A percentile compares a stretch with the other conserved stretches of the same genome.
Conservation (phyloP, 179 eudicot species). For the Kewa caespitosa region DNA sequence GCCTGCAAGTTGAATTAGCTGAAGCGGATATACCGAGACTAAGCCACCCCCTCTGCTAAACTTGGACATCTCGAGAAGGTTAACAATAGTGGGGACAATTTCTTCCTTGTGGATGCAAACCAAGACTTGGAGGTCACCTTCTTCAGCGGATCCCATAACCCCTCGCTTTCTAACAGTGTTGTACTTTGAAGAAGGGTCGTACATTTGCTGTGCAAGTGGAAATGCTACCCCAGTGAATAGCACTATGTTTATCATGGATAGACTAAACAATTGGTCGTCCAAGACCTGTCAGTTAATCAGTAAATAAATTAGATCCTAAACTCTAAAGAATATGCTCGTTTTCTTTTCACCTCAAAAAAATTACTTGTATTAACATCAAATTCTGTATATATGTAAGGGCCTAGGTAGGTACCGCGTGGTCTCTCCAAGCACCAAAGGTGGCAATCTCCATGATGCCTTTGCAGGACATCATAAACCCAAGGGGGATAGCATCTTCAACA, state of each 20-base stretch:
- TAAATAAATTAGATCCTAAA: not conserved
- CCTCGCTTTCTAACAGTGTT: conserved; percentile 4
- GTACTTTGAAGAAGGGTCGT: conserved; percentile 33
- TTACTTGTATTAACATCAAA: not conserved
- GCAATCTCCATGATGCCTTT: conserved; percentile 43
- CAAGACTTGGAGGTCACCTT: conserved; percentile 27
- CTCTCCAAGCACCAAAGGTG: conserved; percentile 26
- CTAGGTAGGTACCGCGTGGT: conserved; percentile 26
- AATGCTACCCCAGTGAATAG: conserved; percentile 29
- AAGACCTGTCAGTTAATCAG: conserved; percentile 16
- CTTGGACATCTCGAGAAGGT: conserved; percentile 31
- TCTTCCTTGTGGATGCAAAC: conserved; percentile 43
- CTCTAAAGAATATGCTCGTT: too few relatives aligned
- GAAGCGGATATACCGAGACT: conserved; percentile 30
- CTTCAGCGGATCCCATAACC: conserved; percentile 14
- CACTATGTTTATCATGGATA: conserved; percentile 28
- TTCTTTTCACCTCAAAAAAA: too few relatives aligned
- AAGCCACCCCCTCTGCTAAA: conserved; percentile 16
- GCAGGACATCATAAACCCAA: conserved; percentile 35
- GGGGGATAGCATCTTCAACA: conserved; percentile 34
- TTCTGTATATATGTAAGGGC: not conserved
- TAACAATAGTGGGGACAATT: conserved; percentile 25
- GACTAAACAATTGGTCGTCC: conserved; percentile 22
- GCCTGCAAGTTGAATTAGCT: conserved; percentile 39
- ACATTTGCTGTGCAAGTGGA: conserved; percentile 26